Conservation (phyloP, 139 green algal species). For the Chlorella sorokiniana region DNA sequence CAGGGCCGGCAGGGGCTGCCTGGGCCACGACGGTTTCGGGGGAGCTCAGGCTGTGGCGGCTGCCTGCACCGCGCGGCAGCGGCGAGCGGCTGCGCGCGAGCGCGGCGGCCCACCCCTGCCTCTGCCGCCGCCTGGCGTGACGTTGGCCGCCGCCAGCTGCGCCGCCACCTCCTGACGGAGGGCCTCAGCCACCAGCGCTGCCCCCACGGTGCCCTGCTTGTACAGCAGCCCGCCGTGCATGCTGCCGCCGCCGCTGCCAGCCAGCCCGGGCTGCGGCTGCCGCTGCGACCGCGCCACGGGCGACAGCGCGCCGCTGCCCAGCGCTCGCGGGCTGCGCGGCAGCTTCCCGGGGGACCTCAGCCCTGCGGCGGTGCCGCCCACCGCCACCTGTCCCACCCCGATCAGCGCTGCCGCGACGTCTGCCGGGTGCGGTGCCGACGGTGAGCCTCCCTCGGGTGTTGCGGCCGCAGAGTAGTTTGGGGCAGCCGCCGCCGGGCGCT, state of each 20-base stretch:
- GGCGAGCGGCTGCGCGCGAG: constrained; percentile 5
- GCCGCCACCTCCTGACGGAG: constrained; percentile 9
- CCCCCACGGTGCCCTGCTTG: constrained; percentile 15
- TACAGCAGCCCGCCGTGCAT: not conserved
- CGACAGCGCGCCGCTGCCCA: not conserved
- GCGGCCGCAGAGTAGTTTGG: too few species aligned
- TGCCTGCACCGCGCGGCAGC: not conserved
- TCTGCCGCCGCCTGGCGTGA: not conserved
- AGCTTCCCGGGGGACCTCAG: not conserved
- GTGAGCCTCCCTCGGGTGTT: too few species aligned
- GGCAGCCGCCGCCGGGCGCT: too few species aligned
- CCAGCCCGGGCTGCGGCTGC: not conserved
- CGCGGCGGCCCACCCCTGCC: not conserved
- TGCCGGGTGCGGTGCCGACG: too few species aligned
- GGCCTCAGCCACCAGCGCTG: not conserved
- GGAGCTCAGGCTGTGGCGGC: not conserved
- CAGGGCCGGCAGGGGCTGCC: too few species aligned
- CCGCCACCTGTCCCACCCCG: not conserved
- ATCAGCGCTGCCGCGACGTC: too few species aligned
- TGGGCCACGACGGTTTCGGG: too few species aligned
- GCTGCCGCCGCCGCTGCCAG: not conserved
- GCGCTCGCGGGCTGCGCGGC: not conserved
- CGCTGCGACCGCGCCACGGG: not conserved
- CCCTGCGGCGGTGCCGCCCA: not conserved
- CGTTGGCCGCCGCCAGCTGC: constrained; percentile 10